Conservation (phyloP, 1,139 yeast species). For the Kodamaea alishanica region DNA sequence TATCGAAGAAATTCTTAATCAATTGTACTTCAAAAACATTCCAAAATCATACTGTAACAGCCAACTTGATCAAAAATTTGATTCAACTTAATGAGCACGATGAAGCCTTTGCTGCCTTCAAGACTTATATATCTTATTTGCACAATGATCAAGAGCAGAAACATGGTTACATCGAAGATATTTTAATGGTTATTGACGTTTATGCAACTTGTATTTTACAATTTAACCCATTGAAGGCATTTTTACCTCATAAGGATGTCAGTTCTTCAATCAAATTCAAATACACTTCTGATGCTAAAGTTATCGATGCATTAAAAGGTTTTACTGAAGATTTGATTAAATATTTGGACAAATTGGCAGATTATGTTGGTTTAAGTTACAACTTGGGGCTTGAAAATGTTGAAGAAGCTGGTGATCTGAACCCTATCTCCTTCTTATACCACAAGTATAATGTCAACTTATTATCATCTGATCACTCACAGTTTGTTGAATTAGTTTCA, state of each 20-base stretch:
- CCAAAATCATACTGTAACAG: constrained; percentile 36
- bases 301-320: constrained; percentile 19
- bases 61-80: constrained; percentile 32
- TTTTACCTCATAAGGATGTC: constrained; percentile 13
- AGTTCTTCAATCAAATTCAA: constrained; percentile 22
- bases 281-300: constrained; percentile 21
- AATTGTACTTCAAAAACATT: constrained; percentile 33
- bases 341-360: constrained; percentile 25
- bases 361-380: constrained; percentile 28
- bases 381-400: constrained; percentile 12
- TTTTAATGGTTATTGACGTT: constrained; percentile 35
- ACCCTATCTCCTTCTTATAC: constrained; percentile 36
- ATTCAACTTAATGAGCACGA: constrained; percentile 38
- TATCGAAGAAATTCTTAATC: constrained; percentile 33
- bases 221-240: constrained; percentile 38
- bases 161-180: constrained; percentile 31
- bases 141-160: constrained; percentile 35
- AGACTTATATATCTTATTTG: constrained; percentile 34
- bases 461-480: constrained; percentile 28
- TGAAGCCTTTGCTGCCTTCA: constrained; percentile 44
- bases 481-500: constrained; percentile 31
- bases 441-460: constrained; percentile 36
- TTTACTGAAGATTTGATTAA: constrained; percentile 19
- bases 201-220: constrained; percentile 32
- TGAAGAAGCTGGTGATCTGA: constrained; percentile 6